A percentile compares a stretch with the other conserved stretches of the same genome.
phyloP scores from a whole-genome alignment of 176 grass and related monocot species.

The Aegilops longissima region DNA sequence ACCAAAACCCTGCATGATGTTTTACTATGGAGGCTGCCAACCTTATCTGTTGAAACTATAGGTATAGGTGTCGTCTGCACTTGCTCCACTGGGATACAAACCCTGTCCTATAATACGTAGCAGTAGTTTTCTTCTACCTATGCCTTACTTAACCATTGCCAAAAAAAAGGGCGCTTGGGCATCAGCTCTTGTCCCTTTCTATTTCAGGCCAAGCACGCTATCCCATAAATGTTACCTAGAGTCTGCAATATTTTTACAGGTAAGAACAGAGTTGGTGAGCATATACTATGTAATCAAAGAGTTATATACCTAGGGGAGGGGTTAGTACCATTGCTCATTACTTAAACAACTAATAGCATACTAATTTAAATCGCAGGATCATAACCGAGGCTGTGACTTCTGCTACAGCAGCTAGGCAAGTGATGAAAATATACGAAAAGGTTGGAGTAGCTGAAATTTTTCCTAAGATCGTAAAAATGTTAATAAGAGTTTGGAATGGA shows the following conservation, averaged over 20 bases:
- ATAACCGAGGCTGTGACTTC: too few species aligned
- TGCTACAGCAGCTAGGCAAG: too few species aligned
- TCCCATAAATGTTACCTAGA: not conserved
- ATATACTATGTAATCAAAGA: too few species aligned
- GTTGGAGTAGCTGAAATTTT: too few species aligned
- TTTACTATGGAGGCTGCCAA: not conserved
- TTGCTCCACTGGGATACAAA: not conserved
- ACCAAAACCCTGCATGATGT: not conserved
- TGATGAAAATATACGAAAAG: too few species aligned
- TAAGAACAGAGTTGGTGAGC: too few species aligned
- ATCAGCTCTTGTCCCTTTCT: not conserved
- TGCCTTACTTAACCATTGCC: not conserved
- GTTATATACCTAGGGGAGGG: too few species aligned
- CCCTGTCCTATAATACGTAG: not conserved
- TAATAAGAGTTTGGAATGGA: too few species aligned
- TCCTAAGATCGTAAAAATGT: too few species aligned
- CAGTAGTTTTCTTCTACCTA: not conserved
- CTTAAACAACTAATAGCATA: too few species aligned
- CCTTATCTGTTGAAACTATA: not conserved
- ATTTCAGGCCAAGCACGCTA: not conserved
- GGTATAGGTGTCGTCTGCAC: not conserved
- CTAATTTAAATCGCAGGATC: too few species aligned
- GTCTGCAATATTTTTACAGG: not conserved
- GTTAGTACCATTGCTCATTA: too few species aligned
- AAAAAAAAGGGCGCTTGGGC: not conserved